Base-by-base conservation (phyloP, 192 early-diverging fungal species). In the Phlyctochytrium arcticum region DNA sequence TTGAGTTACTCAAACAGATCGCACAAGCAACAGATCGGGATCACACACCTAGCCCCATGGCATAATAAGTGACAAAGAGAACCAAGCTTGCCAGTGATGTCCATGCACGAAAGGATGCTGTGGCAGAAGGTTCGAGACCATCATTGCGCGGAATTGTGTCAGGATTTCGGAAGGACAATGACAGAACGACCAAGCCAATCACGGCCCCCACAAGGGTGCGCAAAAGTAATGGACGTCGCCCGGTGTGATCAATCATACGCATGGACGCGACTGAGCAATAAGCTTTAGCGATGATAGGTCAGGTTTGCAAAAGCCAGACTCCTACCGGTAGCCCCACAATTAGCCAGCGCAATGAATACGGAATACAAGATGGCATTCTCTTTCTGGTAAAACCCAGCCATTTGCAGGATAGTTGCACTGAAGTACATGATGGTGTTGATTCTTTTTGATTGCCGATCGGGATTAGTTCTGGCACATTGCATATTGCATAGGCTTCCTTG, bases 81-180 rank as follows among this genome's bases (percentile, higher is more conserved):
- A 57, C 56, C 35, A 57, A 57, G 12, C 56, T 57, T 17, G 12
- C 32, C 4, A 57, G 36, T 26, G 56, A 32, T n/a, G 36, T 29
- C 56, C 56, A 57, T 12, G 31, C 15, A 4, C 35, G 15, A 17
- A 15, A 32, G 4, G 33, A 21, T 12, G n/a, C 35, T 17, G 19
- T 26, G 15, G 15, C 26, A 19, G 21, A 19, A 24, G n/a, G 12
- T 21, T 53, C 50, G n/a, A 15, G 17, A 19, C 27, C 34, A 17
- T n/a, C 55, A 23, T 57, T 27, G 33, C 55, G n/a, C 34, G 9
- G 10, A 19, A 5, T 17, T 57, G 4, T 33, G 17, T 36, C 56
- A 32, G 33, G 33, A 23, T 17, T 21, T 17, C 24, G 50, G 26
- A 57, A 57, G 15, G 56, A 32, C 17, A 37, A 2, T n/a, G 33